Evolutionary conservation across 441 rosid species (phyloP).

Genomic region (Populus tomentosa): DNA sequence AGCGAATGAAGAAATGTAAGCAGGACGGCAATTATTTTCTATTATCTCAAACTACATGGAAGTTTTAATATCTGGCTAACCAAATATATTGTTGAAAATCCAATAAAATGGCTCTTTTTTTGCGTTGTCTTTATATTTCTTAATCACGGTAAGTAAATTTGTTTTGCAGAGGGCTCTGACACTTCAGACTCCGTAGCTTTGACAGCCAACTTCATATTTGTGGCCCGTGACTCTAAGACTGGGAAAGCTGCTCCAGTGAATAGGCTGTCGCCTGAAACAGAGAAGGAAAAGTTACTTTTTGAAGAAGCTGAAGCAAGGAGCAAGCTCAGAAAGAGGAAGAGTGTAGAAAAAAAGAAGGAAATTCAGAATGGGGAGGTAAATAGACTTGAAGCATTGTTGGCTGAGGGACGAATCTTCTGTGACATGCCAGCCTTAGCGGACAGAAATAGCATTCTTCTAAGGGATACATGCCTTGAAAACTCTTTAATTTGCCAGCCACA

Average conservation of each 20-base stretch:
- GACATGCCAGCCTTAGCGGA: conserved; percentile 88
- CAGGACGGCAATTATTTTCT: background rate
- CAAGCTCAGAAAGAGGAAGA: conserved; percentile 63
- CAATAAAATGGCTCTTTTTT: background rate
- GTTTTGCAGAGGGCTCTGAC: conserved; percentile 44
- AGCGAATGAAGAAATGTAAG: background rate
- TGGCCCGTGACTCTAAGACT: conserved; percentile 76
- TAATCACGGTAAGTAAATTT: background rate
- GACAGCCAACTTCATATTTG: conserved; percentile 77
- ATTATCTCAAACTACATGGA: background rate
- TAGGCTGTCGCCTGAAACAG: conserved; percentile 62
- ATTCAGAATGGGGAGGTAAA: conserved; percentile 36
- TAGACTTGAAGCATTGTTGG: conserved; percentile 46
- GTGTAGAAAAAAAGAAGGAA: conserved; percentile 47
- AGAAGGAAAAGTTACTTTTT: conserved; percentile 50
- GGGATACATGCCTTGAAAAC: conserved; percentile 65
- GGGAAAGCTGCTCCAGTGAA: conserved; percentile 74
- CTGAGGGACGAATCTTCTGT: conserved; percentile 73
- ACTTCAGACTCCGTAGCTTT: conserved; percentile 49
- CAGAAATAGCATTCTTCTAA: conserved; percentile 73
- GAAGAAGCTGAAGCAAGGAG: conserved; percentile 74
- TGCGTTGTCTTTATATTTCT: background rate
- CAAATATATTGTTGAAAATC: background rate
- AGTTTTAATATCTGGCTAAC: background rate
- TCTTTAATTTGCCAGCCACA: conserved; percentile 81